Percentiles rank a stretch among this genome's conserved stretches.
phyloP scores from a whole-genome alignment of 768 basidiomycete species.

The Thelephora ganbajun region DNA sequence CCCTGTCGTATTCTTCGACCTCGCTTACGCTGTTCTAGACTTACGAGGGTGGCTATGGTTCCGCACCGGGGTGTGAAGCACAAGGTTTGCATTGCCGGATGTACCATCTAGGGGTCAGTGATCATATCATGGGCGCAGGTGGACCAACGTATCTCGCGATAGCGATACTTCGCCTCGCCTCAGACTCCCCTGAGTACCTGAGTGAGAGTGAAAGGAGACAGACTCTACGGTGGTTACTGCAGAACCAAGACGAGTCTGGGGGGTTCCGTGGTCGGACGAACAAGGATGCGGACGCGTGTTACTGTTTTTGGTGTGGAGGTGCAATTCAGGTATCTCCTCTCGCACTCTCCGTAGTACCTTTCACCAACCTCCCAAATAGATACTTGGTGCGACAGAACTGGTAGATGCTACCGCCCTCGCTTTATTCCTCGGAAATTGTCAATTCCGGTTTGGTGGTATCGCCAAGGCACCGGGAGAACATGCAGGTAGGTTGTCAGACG shows the following conservation, averaged over 20 bases:
- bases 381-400: conserved; percentile 46
- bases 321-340: conserved; percentile 42
- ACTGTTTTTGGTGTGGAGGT: conserved; percentile 92
- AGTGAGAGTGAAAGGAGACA: conserved; percentile 25
- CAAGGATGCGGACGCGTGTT: conserved; percentile 86
- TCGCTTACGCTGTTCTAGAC: conserved; percentile 31
- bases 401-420: conserved; percentile 44
- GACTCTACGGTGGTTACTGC: conserved; percentile 66
- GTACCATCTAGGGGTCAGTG: too few species aligned
- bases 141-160: conserved; percentile 91
- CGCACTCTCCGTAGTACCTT: background rate
- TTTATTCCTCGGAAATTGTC: conserved; percentile 57
- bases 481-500: conserved; percentile 40
- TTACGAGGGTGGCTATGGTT: conserved; percentile 89
- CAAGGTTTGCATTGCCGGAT: conserved; percentile 38
- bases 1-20: conserved; percentile 1
- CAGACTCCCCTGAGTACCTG: conserved; percentile 10
- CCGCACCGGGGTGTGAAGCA: conserved; percentile 69
- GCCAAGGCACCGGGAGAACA: conserved; percentile 68
- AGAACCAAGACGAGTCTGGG: conserved; percentile 57
- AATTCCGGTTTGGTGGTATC: conserved; percentile 84
- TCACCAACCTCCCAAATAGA: conserved; percentile 26
- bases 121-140: conserved; percentile 29
- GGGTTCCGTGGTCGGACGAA: conserved; percentile 84
- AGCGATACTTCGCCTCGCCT: conserved; percentile 53